phyloP scores from a whole-genome alignment of 495 filamentous ascomycete species.

The Jackrogersella minutella region DNA sequence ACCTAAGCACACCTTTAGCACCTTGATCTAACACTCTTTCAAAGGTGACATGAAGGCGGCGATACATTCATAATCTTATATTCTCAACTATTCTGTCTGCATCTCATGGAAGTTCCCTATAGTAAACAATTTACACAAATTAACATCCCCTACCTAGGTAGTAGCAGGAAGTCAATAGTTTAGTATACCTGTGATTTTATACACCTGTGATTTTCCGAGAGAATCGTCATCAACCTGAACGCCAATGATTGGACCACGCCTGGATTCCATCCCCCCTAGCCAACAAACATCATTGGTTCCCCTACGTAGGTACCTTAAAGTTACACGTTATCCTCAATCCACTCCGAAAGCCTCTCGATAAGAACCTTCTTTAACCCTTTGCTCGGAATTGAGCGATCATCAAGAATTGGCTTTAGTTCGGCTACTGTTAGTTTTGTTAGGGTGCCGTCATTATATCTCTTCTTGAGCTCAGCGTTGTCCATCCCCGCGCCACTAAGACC shows the following conservation, averaged over 20 bases:
- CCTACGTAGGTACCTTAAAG: too few relatives aligned
- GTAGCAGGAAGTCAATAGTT: too few relatives aligned
- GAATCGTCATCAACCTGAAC: not conserved
- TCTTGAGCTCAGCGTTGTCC: slow-evolving; percentile 66
- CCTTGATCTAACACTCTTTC: too few relatives aligned
- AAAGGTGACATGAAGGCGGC: too few relatives aligned
- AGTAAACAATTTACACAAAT: too few relatives aligned
- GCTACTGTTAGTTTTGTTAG: slow-evolving; percentile 76
- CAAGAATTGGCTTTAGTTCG: slow-evolving; percentile 73
- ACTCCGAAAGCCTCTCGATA: slow-evolving; percentile 78
- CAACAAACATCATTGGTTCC: not conserved
- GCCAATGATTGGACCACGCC: not conserved
- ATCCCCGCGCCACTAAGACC: slow-evolving; percentile 40
- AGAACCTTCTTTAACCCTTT: slow-evolving; percentile 81
- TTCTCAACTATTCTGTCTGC: too few relatives aligned
- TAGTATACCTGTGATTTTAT: too few relatives aligned
- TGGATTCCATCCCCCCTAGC: not conserved
- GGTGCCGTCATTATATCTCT: slow-evolving; percentile 63
- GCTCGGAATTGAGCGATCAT: slow-evolving; percentile 65
- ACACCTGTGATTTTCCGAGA: not conserved
- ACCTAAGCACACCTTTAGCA: too few relatives aligned
- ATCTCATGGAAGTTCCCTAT: too few relatives aligned
- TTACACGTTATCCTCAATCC: slow-evolving; percentile 67
- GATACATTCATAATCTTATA: too few relatives aligned
- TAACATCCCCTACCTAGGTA: too few relatives aligned